phyloP scores from a whole-genome alignment of 768 basidiomycete species.

The Rhizopogon salebrosus region DNA sequence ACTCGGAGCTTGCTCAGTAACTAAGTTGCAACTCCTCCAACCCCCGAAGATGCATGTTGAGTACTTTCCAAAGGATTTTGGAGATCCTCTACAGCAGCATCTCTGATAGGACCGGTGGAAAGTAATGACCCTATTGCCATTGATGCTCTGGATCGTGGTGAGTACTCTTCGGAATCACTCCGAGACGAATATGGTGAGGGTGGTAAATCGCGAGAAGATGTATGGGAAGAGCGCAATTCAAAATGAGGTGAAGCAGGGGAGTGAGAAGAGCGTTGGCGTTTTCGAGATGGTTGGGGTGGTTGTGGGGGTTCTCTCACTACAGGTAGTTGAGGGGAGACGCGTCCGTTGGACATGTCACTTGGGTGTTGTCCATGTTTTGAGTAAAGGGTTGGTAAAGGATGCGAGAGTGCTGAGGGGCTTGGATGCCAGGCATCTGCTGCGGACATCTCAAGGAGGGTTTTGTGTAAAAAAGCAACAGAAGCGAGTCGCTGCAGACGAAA shows the following conservation, averaged over 20 bases:
- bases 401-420: constrained; percentile 19
- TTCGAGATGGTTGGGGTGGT: constrained; percentile 42
- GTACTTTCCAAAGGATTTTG: constrained; percentile 16
- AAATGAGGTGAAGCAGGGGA: constrained; percentile 44
- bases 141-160: constrained; percentile 64
- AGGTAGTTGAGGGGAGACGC: constrained; percentile 9
- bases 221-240: constrained; percentile 26
- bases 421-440: constrained; percentile 25
- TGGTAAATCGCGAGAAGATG: constrained; percentile 46
- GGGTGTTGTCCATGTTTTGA: constrained; percentile 18
- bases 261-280: constrained; percentile 59
- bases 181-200: constrained; percentile 73
- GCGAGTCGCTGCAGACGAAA: constrained; percentile 53
- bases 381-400: constrained; percentile 33
- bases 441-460: constrained; percentile 62
- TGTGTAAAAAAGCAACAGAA: constrained; percentile 63
- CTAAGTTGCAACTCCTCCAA: constrained; percentile 6
- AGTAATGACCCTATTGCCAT: constrained; percentile 81
- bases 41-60: constrained; percentile 6
- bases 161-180: constrained; percentile 64
- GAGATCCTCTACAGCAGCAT: constrained; percentile 21
- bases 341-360: constrained; percentile 12
- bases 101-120: constrained; percentile 36
- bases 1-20: constrained; percentile 3
- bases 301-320: constrained; percentile 24